A percentile compares a stretch with the other conserved stretches of the same genome.
Conservation (phyloP, 2,329 filamentous ascomycete species). For the Colletotrichum salicis region DNA sequence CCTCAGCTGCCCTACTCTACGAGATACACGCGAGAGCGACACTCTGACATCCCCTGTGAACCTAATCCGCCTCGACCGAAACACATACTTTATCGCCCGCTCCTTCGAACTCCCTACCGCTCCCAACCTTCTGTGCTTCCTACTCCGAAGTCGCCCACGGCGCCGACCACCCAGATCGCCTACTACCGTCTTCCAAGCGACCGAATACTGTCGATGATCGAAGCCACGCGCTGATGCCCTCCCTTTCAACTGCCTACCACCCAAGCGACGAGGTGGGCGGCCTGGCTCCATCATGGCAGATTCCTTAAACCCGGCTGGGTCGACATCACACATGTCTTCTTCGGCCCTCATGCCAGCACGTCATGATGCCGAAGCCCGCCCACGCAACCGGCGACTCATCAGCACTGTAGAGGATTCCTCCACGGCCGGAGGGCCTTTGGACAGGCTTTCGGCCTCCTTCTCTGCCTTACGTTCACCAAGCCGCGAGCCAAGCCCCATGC, state of each 20-base stretch:
- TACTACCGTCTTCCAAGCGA: constrained; percentile 1
- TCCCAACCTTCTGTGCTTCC: not conserved
- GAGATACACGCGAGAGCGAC: constrained; percentile 4
- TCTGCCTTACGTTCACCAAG: constrained; percentile 51
- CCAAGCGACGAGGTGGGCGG: constrained; percentile 31
- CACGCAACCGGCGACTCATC: constrained; percentile 61
- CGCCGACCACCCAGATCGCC: not conserved
- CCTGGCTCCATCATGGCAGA: constrained; percentile 35
- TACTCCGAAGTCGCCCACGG: constrained; percentile 3
- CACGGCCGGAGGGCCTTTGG: constrained; percentile 46
- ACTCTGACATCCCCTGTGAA: constrained; percentile 10
- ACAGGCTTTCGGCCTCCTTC: constrained; percentile 33
- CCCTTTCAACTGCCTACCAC: constrained; percentile 31
- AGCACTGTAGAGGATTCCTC: constrained; percentile 44
- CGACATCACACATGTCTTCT: constrained; percentile 54
- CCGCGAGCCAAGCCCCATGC: constrained; percentile 61
- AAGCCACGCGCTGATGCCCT: constrained; percentile 33
- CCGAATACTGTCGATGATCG: constrained; percentile 19
- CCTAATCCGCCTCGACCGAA: not conserved
- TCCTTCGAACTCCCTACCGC: not conserved
- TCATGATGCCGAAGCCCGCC: constrained; percentile 56
- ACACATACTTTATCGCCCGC: not conserved
- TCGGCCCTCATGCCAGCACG: constrained; percentile 56
- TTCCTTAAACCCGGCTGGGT: constrained; percentile 41
- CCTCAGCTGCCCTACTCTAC: not conserved